Percentiles rank a stretch among this genome's conserved stretches.
These are phyloP conservation scores for Aspergillus avenaceus DNA, from an alignment of 495 filamentous ascomycete genomes.

Conservation along the genomic window DNA sequence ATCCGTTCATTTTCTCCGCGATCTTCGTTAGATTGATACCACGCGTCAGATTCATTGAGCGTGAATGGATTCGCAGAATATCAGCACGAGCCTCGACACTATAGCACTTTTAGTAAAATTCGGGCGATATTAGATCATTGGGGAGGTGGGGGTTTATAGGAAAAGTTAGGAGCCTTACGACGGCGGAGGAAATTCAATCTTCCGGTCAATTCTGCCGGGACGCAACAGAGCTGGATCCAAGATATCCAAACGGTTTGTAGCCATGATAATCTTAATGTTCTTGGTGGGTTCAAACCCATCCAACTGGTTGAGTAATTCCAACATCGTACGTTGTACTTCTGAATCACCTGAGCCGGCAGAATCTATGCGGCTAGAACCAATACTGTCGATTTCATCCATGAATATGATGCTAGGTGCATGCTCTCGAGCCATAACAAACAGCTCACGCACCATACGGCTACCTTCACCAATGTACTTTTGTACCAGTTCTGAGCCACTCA, in stretches of 20 bases:
- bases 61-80: constrained; percentile 93
- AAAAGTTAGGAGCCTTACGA: constrained; percentile 48
- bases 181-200: constrained; percentile 98
- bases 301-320: constrained; percentile 96
- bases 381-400: constrained; percentile 99
- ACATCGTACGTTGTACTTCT: constrained; percentile 99
- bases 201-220: constrained; percentile 94
- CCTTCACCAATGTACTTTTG: constrained; percentile 99
- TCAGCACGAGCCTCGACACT: constrained; percentile 93
- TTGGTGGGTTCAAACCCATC: constrained; percentile 99
- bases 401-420: constrained; percentile 99
- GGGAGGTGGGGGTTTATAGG: neutral
- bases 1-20: constrained; percentile 99
- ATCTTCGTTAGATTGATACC: constrained; percentile 98
- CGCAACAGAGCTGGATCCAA: constrained; percentile 91
- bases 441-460: constrained; percentile 95
- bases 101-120: no score
- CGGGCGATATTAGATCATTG: no score
- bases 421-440: constrained; percentile 98
- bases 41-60: constrained; percentile 96
- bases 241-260: constrained; percentile 95
- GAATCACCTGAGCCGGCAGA: constrained; percentile 92
- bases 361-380: constrained; percentile 95
- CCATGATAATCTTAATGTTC: constrained; percentile 99
- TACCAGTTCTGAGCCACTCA: constrained; percentile 91